phyloP scores from a whole-genome alignment of 2,329 filamentous ascomycete species.

The Dendrostoma leiphaemia region DNA sequence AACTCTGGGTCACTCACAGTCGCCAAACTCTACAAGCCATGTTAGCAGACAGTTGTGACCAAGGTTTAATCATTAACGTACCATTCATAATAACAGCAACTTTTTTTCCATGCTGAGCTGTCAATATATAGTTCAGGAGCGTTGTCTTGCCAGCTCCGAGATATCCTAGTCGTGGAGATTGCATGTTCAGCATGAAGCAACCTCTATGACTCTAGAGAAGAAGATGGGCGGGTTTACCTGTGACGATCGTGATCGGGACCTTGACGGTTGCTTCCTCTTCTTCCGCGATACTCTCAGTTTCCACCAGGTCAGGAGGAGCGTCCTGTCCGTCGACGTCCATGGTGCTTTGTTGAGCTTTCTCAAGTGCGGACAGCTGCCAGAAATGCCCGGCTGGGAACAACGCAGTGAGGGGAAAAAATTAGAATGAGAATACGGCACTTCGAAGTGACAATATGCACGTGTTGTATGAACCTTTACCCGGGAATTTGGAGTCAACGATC shows the following conservation, averaged over 20 bases:
- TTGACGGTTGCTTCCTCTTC: constrained; percentile 56
- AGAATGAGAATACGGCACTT: background rate
- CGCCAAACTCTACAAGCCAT: constrained; percentile 65
- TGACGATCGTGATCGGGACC: constrained; percentile 84
- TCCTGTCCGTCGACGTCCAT: constrained; percentile 67
- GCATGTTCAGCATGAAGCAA: background rate
- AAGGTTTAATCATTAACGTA: too few relatives aligned
- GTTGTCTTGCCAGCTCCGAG: constrained; percentile 95
- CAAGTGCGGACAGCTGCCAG: too few relatives aligned
- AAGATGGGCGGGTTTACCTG: constrained; percentile 47
- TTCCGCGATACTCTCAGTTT: constrained; percentile 38
- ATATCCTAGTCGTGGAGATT: constrained; percentile 71
- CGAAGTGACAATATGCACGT: background rate
- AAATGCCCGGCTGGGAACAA: too few relatives aligned
- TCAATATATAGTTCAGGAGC: constrained; percentile 91
- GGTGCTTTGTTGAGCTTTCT: background rate
- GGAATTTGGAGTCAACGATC: too few relatives aligned
- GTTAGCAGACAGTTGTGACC: too few relatives aligned
- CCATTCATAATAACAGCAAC: constrained; percentile 98
- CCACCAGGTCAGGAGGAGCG: constrained; percentile 62
- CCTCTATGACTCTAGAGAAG: background rate
- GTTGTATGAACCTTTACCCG: too few relatives aligned
- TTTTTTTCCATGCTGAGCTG: constrained; percentile 92
- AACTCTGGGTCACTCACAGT: constrained; percentile 57
- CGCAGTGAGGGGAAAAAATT: too few relatives aligned